phyloP scores from a whole-genome alignment of 306 rosid species.

The Aeschynomene evenia region DNA sequence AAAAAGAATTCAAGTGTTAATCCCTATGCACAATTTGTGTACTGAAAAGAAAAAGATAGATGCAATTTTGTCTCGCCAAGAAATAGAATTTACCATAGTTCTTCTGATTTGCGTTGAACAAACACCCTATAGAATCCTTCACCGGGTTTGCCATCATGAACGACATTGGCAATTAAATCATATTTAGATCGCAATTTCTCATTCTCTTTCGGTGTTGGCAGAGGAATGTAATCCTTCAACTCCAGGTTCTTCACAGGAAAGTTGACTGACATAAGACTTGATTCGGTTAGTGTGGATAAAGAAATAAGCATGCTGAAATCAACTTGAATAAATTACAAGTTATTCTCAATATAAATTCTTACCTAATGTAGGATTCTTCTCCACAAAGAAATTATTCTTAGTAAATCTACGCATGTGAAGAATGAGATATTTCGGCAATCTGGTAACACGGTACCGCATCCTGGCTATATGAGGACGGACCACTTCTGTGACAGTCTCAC shows the following conservation, averaged over 20 bases:
- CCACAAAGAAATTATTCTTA: slow-evolving; percentile 95
- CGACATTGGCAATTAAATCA: slow-evolving; percentile 86
- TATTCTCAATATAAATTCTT: slow-evolving; percentile 18
- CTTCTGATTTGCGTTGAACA: slow-evolving; percentile 91
- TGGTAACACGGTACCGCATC: slow-evolving; percentile 84
- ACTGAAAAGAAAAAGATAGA: background rate
- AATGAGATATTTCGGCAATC: slow-evolving; percentile 79
- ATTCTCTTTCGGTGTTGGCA: slow-evolving; percentile 73
- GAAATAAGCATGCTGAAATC: slow-evolving; percentile 11
- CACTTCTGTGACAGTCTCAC: slow-evolving; percentile 88
- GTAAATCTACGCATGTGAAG: slow-evolving; percentile 94
- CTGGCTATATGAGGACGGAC: slow-evolving; percentile 92
- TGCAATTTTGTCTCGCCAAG: background rate
- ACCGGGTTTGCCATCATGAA: slow-evolving; percentile 92
- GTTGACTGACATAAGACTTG: slow-evolving; percentile 57
- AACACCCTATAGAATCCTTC: slow-evolving; percentile 89
- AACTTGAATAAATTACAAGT: slow-evolving; percentile 3
- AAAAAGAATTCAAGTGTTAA: slow-evolving; percentile 15
- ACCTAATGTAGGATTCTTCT: slow-evolving; percentile 96
- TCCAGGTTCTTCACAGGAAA: slow-evolving; percentile 97
- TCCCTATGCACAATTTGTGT: slow-evolving; percentile 2
- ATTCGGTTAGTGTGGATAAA: slow-evolving; percentile 15
- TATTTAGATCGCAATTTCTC: slow-evolving; percentile 75
- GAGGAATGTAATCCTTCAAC: slow-evolving; percentile 92
- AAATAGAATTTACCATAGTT: slow-evolving; percentile 62